Base-by-base conservation (phyloP, 2,329 filamentous ascomycete species). In the Huntiella decipiens region DNA sequence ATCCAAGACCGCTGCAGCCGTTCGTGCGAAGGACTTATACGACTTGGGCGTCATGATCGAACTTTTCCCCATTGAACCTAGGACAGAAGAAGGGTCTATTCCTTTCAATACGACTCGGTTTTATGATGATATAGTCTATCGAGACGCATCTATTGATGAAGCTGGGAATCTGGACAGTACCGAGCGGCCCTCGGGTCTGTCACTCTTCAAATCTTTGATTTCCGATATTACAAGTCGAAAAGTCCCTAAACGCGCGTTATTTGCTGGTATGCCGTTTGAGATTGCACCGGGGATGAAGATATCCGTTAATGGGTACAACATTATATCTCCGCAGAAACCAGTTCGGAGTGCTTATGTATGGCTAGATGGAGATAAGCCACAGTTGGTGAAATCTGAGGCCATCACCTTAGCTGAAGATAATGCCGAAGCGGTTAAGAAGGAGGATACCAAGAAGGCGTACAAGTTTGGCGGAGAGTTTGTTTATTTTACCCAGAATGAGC, bases 111-210 rank as follows among this genome's bases (percentile, higher is more conserved):
- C 83, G 4, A 68, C 74, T 47, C 87, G 82, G 48, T 98, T 98
- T 61, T 98, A 95, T 60, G 84, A 96, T 61, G 86, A 95, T 57
- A 91, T 98, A 42, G 79, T 96, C 50, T 96, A 96, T 61, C 81
- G 79, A 48, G 73, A 82, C 32, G 74, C 82, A 3, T 65, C 70
- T 8, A 77, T 84, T 39, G 82, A 84, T 47, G 80, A 81, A 38
- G 64, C 65, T 45, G 53, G 56, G 47, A 28, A 28, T 28, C 22
- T 28, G 5, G 22, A 8, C 7, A 28, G 22, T 8, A 28, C 22
- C 7, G 22, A 28, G 22, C 22, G 22, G 22, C 22, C 22, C 22
- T 28, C 22, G 6, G 87, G 86, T 0, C 71, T 94, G 40, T 78
- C 77, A 2, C 67, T 95, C 3, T 68, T 95, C 13, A 80, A 77